These are phyloP conservation scores for Solanum chacoense DNA, from an alignment of 305 asterid genomes.

Conservation along the genomic window DNA sequence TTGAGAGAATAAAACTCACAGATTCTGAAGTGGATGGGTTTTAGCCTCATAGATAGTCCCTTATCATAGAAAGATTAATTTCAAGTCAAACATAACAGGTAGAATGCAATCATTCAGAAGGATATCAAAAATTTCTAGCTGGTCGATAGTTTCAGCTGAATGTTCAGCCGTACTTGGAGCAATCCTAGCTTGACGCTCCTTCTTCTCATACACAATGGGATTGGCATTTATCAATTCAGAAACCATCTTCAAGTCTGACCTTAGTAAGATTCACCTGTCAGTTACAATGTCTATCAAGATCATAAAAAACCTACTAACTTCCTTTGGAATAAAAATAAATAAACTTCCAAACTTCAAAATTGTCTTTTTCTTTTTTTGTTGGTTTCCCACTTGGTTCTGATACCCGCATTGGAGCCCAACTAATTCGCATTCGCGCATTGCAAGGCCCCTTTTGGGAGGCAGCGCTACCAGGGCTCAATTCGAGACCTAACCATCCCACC, in stretches of 20 bases:
- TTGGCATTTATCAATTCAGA: slow-evolving; percentile 71
- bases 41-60: background rate
- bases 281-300: background rate
- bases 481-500: background rate
- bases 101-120: slow-evolving; percentile 18
- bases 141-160: slow-evolving; percentile 60
- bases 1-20: background rate
- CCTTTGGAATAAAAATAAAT: background rate
- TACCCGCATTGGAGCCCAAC: background rate
- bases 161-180: slow-evolving; percentile 46
- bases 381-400: background rate
- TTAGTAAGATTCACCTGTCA: background rate
- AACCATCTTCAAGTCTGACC: slow-evolving; percentile 30
- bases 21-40: background rate
- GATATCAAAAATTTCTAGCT: slow-evolving; percentile 85
- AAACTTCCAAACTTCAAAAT: background rate
- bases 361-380: background rate
- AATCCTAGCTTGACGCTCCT: slow-evolving; percentile 63
- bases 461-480: background rate
- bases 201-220: slow-evolving; percentile 63
- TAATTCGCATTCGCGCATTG: background rate
- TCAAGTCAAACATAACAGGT: background rate
- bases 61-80: background rate
- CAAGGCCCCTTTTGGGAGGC: background rate
- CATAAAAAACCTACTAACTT: background rate